These are phyloP conservation scores for Blastocladiella emersonii DNA, from an alignment of 371 early-diverging fungal species.

Conservation along the genomic window DNA sequence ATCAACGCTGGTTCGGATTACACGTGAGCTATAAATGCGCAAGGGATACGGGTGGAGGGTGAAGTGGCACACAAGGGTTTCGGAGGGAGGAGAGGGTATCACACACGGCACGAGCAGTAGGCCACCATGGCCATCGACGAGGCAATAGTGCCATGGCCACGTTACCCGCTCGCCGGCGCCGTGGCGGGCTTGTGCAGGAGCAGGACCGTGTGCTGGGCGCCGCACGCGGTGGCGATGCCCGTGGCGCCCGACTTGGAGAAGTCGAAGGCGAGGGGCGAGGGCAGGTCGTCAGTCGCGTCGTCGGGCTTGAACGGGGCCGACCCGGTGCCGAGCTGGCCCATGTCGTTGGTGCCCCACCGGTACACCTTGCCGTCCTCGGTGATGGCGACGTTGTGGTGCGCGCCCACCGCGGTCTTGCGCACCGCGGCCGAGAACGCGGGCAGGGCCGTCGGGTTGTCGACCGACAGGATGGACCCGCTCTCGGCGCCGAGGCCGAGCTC, in stretches of 20 bases:
- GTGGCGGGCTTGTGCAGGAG: not conserved
- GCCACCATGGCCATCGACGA: too few relatives aligned
- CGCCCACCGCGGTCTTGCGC: conserved; percentile 43
- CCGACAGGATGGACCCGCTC: not conserved
- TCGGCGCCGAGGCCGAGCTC: not conserved
- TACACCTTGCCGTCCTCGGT: conserved; percentile 48
- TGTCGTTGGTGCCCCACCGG: conserved; percentile 92
- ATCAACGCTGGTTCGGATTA: too few relatives aligned
- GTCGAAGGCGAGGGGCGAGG: not conserved
- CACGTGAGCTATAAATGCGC: too few relatives aligned
- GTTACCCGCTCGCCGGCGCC: too few relatives aligned
- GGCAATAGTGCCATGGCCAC: too few relatives aligned
- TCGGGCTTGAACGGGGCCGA: not conserved
- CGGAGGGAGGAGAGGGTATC: too few relatives aligned
- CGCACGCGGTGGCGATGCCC: not conserved
- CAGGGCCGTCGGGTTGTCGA: not conserved
- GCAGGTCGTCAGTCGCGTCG: not conserved
- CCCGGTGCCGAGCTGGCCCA: conserved; percentile 42
- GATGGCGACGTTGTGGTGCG: conserved; percentile 75
- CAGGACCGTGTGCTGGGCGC: not conserved
- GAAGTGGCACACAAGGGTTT: too few relatives aligned
- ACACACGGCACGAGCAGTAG: too few relatives aligned
- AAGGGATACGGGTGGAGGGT: too few relatives aligned
- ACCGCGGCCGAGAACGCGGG: not conserved
- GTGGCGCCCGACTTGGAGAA: not conserved